A percentile compares a stretch with the other conserved stretches of the same genome.
Evolutionary conservation across 2,329 filamentous ascomycete species (phyloP).

Genomic region (Claviceps sp.): DNA sequence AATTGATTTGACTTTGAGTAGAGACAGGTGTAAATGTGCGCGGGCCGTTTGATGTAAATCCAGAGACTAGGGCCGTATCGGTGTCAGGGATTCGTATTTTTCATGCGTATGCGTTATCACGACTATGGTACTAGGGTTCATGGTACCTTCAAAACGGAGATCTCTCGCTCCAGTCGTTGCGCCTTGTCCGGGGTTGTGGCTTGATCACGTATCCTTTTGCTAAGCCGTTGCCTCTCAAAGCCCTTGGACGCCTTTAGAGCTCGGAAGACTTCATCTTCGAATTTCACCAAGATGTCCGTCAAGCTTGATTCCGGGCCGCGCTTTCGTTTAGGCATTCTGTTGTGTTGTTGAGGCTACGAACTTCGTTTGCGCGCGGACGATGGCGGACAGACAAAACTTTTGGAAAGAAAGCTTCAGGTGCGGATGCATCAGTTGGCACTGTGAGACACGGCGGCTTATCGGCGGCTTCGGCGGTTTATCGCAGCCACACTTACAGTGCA

Average conservation of each 20-base stretch:
- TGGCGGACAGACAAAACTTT: background rate
- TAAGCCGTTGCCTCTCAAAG: slow-evolving; percentile 65
- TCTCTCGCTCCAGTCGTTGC: slow-evolving; percentile 47
- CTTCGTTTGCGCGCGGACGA: background rate
- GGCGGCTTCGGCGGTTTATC: background rate
- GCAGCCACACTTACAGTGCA: background rate
- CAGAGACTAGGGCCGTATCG: slow-evolving; percentile 28
- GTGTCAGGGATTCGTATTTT: background rate
- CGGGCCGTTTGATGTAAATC: slow-evolving; percentile 44
- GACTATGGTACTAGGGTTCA: background rate
- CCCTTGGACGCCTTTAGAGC: slow-evolving; percentile 61
- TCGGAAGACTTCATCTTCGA: slow-evolving; percentile 46
- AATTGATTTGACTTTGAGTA: slow-evolving; percentile 40
- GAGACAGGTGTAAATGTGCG: slow-evolving; percentile 39
- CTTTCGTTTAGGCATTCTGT: slow-evolving; percentile 45
- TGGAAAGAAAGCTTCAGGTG: background rate
- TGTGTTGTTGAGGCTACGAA: background rate
- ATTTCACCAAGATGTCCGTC: slow-evolving; percentile 37
- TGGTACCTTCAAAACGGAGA: slow-evolving; percentile 38
- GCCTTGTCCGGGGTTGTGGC: slow-evolving; percentile 34
- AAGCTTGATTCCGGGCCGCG: slow-evolving; percentile 30
- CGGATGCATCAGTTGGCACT: background rate
- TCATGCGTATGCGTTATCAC: background rate
- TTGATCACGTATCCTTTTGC: slow-evolving; percentile 41
- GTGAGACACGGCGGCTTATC: background rate